Base-by-base conservation (phyloP, 371 early-diverging fungal species). In the Cladochytrium tenue region DNA sequence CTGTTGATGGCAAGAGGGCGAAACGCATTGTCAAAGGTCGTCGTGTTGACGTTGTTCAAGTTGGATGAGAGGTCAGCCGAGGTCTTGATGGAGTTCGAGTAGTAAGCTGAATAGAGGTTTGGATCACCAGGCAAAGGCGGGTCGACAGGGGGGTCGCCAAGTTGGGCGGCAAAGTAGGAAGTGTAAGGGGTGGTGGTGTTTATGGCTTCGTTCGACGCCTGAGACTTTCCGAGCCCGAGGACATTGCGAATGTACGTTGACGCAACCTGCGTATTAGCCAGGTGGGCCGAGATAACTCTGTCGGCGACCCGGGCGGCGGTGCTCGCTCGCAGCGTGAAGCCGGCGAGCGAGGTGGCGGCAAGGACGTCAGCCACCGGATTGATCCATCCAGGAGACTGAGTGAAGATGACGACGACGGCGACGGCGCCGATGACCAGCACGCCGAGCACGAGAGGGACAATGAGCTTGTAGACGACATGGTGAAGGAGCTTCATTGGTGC, bases 391-490 rank as follows among this genome's bases (percentile, higher is more conserved):
- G 69, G 69, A 13, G 61, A 36, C 32, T 60, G 63, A 34, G 32
- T 34, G 32, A 61, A 60, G 50, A 72, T 57, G 62, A 68, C 26
- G 25, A 30, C 50, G 50, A 68, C n/a, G 32, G 68, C 58, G 28
- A 43, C 2, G 63, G 57, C 62, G 1, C 60, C 68, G 20, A 72
- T 57, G 56, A 68, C 33, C 32, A 64, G 32, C 56, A 64, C 62
- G 63, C 72, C 72, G 25, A 68, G 13, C 27, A 63, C 56, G 52
- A 72, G 13, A 15, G 72, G 72, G 0, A 65, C 53, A 30, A 72
- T 53, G 32, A 72, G 67, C 43, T 20, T 43, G 43, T 43, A 20
- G 43, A n/a, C n/a, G n/a, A n/a, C n/a, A n/a, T n/a, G n/a, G n/a
- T n/a, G n/a, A n/a, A n/a, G n/a, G n/a, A n/a, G n/a, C n/a, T n/a